Evolutionary conservation across 805 yeast genomes (phyloP).

Genomic region (Brettanomyces bruxellensis): DNA sequence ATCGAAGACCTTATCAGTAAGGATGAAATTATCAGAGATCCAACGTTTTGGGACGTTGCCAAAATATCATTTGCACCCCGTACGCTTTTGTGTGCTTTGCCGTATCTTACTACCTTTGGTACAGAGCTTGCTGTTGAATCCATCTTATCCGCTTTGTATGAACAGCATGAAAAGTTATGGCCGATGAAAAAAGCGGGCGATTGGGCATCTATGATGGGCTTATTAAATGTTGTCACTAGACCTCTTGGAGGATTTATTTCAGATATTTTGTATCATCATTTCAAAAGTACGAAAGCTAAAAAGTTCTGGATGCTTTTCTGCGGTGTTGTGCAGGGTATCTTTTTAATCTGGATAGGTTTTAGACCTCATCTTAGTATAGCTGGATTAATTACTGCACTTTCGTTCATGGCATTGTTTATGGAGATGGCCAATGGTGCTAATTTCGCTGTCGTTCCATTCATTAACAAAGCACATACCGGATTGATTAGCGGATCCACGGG

Average conservation of each 20-base stretch:
- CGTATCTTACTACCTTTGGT: constrained; percentile 22
- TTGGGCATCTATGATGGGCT: constrained; percentile 27
- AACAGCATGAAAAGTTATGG: constrained; percentile 10
- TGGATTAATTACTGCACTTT: constrained; percentile 22
- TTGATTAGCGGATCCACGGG: constrained; percentile 30
- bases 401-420: constrained; percentile 25
- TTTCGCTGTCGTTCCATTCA: constrained; percentile 27
- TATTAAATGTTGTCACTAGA: constrained; percentile 23
- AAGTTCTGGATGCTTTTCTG: constrained; percentile 25
- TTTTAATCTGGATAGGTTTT: constrained; percentile 28
- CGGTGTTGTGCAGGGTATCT: constrained; percentile 25
- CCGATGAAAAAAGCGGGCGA: constrained; percentile 18
- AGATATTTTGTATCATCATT: constrained; percentile 21
- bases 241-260: constrained; percentile 23
- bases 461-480: constrained; percentile 27
- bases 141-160: constrained; percentile 17
- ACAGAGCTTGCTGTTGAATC: constrained; percentile 24
- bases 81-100: constrained; percentile 21
- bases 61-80: constrained; percentile 16
- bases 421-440: constrained; percentile 32
- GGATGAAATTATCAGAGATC: constrained; percentile 20
- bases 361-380: constrained; percentile 19
- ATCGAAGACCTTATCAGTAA: constrained; percentile 12
- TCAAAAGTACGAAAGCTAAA: constrained; percentile 23
- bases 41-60: constrained; percentile 11